Evolutionary conservation across 352 stramenopile genomes (phyloP), one percentile per base, ranked within the genome.

Genomic region (Plasmopara viticola): DNA sequence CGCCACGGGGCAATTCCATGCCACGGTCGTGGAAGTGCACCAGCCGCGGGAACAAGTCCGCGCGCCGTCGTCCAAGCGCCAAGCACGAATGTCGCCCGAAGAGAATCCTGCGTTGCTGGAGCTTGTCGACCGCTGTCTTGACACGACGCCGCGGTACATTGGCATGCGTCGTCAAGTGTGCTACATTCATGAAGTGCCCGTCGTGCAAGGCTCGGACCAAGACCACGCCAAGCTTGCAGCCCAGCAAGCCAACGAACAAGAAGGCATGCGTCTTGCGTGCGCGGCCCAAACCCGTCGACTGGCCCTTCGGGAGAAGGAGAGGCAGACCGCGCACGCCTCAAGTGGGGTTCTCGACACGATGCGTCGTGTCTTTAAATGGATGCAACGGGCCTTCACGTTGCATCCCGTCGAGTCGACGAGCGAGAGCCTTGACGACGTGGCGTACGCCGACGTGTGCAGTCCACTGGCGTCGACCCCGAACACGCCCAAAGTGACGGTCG

Each of bases 371-470:
- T 13, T 79, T 17, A 47, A 44, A 35, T 2, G 7, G 7, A 35
- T 35, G 2, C 31, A 17, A 41, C 37, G 13, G 59, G 60, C 9
- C 48, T 79, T 14, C 68, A 77, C 39, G 49, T 51, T 4, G 40
- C 58, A 60, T 7, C 69, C 62, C 9, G 53, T 88, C 9, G 71
- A 81, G 30, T 48, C 49, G n/a, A 53, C 66, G 2, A 55, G 64
- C 7, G 73, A 84, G 53, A 77, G 62, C 35, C 58, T 85, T 30
- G 71, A 88, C 37, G 66, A 86, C 51, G 52, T 84, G n/a, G 64
- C 84, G 46, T 90, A 90, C 45, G 70, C 70, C n/a, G 73, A 87
- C 51, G 77, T 90, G 2, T 90, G 79, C 30, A 59, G 60, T 4
- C 51, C 53, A 6, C 10, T 44, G 8, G 43, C 45, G 9, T 6